phyloP scores from a whole-genome alignment of 306 rosid genomes.

The Mimosa bimucronata region DNA sequence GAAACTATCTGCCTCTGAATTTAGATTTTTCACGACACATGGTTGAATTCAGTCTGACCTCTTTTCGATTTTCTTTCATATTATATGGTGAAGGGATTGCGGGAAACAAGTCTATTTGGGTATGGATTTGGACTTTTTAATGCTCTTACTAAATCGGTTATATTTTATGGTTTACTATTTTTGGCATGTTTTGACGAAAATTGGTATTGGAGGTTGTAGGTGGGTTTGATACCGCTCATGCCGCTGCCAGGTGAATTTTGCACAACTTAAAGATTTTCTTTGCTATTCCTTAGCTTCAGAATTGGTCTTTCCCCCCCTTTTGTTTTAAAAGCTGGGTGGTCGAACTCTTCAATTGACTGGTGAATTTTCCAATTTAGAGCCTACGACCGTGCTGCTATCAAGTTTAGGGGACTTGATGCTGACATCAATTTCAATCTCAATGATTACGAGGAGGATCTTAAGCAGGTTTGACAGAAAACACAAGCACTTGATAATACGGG shows the following conservation, averaged over 20 bases:
- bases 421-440: slow-evolving; percentile 88
- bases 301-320: neutral
- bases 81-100: slow-evolving; percentile 77
- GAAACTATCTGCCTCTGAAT: slow-evolving; percentile 13
- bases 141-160: slow-evolving; percentile 31
- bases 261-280: slow-evolving; percentile 9
- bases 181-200: slow-evolving; percentile 38
- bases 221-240: slow-evolving; percentile 98
- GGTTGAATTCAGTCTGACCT: slow-evolving; percentile 39
- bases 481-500: slow-evolving; percentile 19
- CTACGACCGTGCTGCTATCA: slow-evolving; percentile 96
- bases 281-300: neutral
- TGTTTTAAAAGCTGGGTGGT: slow-evolving; percentile 25
- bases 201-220: slow-evolving; percentile 56
- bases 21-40: slow-evolving; percentile 9
- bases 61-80: neutral
- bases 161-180: slow-evolving; percentile 43
- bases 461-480: slow-evolving; percentile 61
- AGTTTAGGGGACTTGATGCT: slow-evolving; percentile 97
- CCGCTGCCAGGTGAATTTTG: slow-evolving; percentile 86
- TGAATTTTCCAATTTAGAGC: slow-evolving; percentile 63
- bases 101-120: slow-evolving; percentile 99
- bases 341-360: slow-evolving; percentile 35
- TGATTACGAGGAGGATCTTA: slow-evolving; percentile 95
- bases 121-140: slow-evolving; percentile 51